Conservation (phyloP, 345 rosid species). For the Citrus hindsii region DNA sequence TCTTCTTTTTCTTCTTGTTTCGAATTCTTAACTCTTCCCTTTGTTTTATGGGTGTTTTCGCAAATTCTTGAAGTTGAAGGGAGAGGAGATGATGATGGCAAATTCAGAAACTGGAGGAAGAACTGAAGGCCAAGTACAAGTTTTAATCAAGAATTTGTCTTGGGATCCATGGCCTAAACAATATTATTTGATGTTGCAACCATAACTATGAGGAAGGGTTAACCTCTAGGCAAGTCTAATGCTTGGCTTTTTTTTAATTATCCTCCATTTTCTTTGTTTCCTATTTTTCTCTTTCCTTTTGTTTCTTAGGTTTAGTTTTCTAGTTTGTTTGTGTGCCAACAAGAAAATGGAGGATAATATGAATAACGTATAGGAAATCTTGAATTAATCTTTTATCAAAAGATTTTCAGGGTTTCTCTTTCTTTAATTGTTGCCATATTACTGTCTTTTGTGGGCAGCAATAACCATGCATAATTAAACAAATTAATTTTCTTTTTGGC, state of each 20-base stretch:
- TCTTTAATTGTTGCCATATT: background rate
- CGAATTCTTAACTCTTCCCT: background rate
- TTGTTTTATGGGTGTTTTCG: background rate
- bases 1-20: background rate
- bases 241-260: slow-evolving; percentile 46
- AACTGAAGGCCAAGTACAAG: background rate
- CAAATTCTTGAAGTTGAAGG: too few relatives aligned
- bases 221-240: slow-evolving; percentile 64
- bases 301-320: background rate
- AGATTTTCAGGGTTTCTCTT: slow-evolving; percentile 12
- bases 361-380: slow-evolving; percentile 15
- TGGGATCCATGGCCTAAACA: slow-evolving; percentile 22
- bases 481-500: background rate
- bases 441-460: slow-evolving; percentile 1
- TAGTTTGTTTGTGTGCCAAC: slow-evolving; percentile 32
- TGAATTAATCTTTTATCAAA: background rate
- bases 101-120: slow-evolving; percentile 17
- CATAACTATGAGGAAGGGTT: slow-evolving; percentile 17
- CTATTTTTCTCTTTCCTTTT: background rate
- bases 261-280: background rate
- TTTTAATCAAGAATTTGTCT: background rate
- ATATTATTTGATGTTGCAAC: background rate
- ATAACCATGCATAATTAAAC: background rate
- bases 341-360: slow-evolving; percentile 23
- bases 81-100: background rate